Evolutionary conservation across 768 basidiomycete species (phyloP), one percentile per base, ranked within the genome.

Genomic region (Trametes elegans): DNA sequence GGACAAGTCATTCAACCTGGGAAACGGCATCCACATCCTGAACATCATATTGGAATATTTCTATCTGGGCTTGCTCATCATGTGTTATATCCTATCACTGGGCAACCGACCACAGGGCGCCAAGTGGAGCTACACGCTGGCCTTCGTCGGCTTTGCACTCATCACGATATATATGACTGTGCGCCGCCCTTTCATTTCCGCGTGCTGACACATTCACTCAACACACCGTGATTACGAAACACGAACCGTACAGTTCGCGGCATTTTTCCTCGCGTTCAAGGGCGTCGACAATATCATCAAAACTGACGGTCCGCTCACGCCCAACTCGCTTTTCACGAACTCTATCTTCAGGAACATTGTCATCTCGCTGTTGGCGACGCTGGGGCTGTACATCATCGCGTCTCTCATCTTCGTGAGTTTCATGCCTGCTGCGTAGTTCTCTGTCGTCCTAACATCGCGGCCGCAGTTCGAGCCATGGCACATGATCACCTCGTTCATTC

Each of bases 161-260:
- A 84, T 99, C 60, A 98, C 96, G 28, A 69, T 93, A n/a, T 98
- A 98, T 67, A 98, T 99, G 96, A 92, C 93, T 48, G 88, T 92
- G 45, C 18, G 52, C 19, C 21, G 82, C 68, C 28, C 16, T n/a
- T 28, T 18, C n/a, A 38, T 19, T 32, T 11, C 38, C 43, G 63
- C 7, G 45, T 44, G 38, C 35, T 31, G 40, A n/a, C 44, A 35
- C 29, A 11, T 48, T 43, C 38, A 52, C 28, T 31, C 8, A 16
- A 41, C 23, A n/a, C n/a, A 24, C 14, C 21, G 57, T 23, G 47
- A 43, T 29, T 40, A 19, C 43, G 64, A 21, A 55, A 60, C 45
- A 13, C 44, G n/a, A n/a, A n/a, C n/a, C n/a, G n/a, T n/a, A 39
- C 58, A 93, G 90, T 74, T 83, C 34, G 74, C 91, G 0, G 87